Base-by-base conservation (phyloP, 306 rosid species). In the Cucurbita maxima region DNA sequence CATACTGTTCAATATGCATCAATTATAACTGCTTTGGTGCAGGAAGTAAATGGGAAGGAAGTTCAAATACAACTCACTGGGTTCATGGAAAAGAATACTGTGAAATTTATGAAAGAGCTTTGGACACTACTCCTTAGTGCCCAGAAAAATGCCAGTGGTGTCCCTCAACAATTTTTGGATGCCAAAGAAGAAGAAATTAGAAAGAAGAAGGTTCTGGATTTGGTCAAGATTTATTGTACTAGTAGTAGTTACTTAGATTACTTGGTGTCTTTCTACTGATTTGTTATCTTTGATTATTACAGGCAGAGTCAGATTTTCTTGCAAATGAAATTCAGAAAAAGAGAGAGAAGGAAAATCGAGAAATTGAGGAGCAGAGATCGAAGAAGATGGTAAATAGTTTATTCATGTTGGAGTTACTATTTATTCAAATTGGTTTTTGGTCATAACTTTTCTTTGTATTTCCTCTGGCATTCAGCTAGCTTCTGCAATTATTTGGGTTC, bases 401-500 rank as follows among this genome's bases (percentile, higher is more conserved):
- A 77, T 90, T 79, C 88, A 79, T 89, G 99, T 83, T 85, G 85
- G 91, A 86, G 86, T 79, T 85, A 41, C 80, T 77, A 77, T 85
- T 82, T 78, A 59, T 82, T 67, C 84, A 76, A 83, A 71, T 77
- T 75, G 55, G 86, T 83, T 79, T 82, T 95, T 84, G 87, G 86
- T 85, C 86, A 88, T 95, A 89, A 95, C 97, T 89, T 88, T 47
- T 63, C 85, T 82, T 83, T 79, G 86, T 90, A 91, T 91, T 91
- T 86, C 89, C 82, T 86, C 86, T 86, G 87, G 89, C 88, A 76
- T 81, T 95, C 97, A 95, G 99, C 96, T 87, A 89, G 97, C 96
- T 94, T 94, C 99, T 91, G 92, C 99, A 91, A 94, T 94, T 89
- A 91, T 95, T 91, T 91, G 97, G 99, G 99, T 87, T 95, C 99